Evolutionary conservation across 495 filamentous ascomycete species (phyloP).

Genomic region (Penicillium cosmopolitanum): DNA sequence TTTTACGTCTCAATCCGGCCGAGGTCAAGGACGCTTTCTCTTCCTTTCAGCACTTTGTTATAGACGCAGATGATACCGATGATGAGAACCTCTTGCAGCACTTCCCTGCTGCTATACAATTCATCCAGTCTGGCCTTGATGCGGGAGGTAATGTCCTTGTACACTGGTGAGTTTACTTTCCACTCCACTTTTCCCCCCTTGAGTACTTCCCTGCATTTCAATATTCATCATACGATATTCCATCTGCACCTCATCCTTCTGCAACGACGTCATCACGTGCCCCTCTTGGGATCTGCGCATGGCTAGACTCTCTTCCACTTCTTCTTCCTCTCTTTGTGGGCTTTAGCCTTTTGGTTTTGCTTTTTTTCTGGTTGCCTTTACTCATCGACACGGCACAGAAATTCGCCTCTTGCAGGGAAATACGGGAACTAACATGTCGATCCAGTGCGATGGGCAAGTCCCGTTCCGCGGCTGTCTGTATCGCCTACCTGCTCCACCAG

Average conservation of each 20-base stretch:
- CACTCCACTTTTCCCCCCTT: neutral
- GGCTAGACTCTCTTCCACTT: constrained; percentile 12
- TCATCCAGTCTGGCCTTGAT: constrained; percentile 79
- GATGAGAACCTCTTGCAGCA: constrained; percentile 84
- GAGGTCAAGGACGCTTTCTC: constrained; percentile 32
- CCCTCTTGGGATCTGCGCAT: constrained; percentile 22
- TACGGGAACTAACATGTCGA: constrained; percentile 28
- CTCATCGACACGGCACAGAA: neutral
- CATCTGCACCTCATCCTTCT: constrained; percentile 6
- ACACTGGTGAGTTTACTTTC: constrained; percentile 64
- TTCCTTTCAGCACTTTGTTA: constrained; percentile 67
- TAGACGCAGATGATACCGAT: constrained; percentile 86
- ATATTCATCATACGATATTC: neutral
- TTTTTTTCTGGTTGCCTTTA: constrained; percentile 5
- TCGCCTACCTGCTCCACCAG: constrained; percentile 82
- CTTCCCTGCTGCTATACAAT: constrained; percentile 73
- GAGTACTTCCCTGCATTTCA: neutral
- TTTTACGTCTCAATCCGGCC: constrained; percentile 62
- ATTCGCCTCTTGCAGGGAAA: constrained; percentile 4
- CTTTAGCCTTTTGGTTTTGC: constrained; percentile 11
- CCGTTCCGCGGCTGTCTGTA: constrained; percentile 79
- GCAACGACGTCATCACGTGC: constrained; percentile 26
- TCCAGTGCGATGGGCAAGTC: constrained; percentile 95
- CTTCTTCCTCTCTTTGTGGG: constrained; percentile 4
- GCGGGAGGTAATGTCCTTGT: constrained; percentile 68